Evolutionary conservation across 2,329 filamentous ascomycete genomes (phyloP).

Genomic region (Fusarium devonianum): DNA sequence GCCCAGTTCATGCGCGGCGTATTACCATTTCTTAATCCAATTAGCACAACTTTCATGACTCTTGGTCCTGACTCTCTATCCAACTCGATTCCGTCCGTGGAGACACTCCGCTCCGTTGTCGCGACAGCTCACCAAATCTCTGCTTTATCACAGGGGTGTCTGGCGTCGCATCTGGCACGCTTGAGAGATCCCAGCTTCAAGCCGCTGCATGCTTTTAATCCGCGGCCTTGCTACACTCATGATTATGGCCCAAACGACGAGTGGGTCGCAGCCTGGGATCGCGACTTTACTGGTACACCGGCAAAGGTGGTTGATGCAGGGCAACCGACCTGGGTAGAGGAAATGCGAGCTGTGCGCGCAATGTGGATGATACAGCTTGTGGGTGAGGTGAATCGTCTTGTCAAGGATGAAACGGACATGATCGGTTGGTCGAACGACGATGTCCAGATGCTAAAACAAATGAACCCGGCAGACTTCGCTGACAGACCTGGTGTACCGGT

Average conservation of each 20-base stretch:
- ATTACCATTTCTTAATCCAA: not conserved
- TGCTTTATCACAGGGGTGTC: constrained; percentile 27
- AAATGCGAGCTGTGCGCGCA: constrained; percentile 35
- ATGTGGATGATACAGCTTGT: constrained; percentile 30
- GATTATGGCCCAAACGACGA: not conserved
- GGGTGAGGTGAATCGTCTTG: constrained; percentile 14
- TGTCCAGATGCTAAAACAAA: constrained; percentile 2
- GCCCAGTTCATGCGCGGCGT: not conserved
- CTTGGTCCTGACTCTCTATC: constrained; percentile 5
- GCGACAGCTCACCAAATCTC: constrained; percentile 30
- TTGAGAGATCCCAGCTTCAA: constrained; percentile 22
- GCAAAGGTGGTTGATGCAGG: constrained; percentile 13
- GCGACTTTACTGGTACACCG: constrained; percentile 5
- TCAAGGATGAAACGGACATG: not conserved
- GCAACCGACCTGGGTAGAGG: constrained; percentile 34
- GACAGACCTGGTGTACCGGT: not conserved
- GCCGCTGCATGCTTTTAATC: constrained; percentile 16
- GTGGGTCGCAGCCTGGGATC: constrained; percentile 14
- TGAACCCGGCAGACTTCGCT: not conserved
- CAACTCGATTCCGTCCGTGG: not conserved
- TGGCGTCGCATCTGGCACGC: constrained; percentile 25
- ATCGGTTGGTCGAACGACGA: constrained; percentile 9
- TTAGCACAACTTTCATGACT: not conserved
- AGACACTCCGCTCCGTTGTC: constrained; percentile 21
- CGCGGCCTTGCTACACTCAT: not conserved